Percentiles rank a stretch among this genome's conserved stretches.
Evolutionary conservation across 306 rosid genomes (phyloP).

Genomic region (Lathyrus tuberosus): DNA sequence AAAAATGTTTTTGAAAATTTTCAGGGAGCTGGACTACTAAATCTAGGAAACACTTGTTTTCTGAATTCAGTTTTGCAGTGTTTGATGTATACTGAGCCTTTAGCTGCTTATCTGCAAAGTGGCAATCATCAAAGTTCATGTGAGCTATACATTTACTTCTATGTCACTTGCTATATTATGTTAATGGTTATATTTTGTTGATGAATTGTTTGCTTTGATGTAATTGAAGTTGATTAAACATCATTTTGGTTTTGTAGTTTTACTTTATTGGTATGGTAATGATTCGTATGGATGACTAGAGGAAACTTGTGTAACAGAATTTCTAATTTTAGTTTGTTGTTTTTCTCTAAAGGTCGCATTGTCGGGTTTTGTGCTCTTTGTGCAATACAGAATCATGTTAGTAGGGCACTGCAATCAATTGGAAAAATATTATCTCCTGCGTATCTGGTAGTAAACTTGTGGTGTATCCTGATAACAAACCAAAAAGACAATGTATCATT

Average conservation of each 20-base stretch:
- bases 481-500: too few species aligned
- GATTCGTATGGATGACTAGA: background rate
- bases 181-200: background rate
- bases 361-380: slow-evolving; percentile 99
- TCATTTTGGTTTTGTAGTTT: background rate
- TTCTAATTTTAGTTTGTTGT: slow-evolving; percentile 39
- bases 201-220: slow-evolving; percentile 6
- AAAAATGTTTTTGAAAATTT: slow-evolving; percentile 29
- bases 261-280: background rate
- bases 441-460: slow-evolving; percentile 76
- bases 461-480: too few species aligned
- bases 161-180: background rate
- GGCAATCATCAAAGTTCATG: slow-evolving; percentile 94
- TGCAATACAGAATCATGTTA: slow-evolving; percentile 94
- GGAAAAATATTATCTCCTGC: slow-evolving; percentile 81
- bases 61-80: slow-evolving; percentile 96
- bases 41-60: slow-evolving; percentile 93
- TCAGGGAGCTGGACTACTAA: slow-evolving; percentile 95
- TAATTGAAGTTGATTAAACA: too few species aligned
- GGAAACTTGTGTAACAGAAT: background rate
- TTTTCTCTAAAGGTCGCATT: slow-evolving; percentile 58
- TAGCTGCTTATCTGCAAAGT: slow-evolving; percentile 95
- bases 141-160: slow-evolving; percentile 44
- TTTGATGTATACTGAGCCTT: slow-evolving; percentile 90
- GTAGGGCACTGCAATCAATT: slow-evolving; percentile 81